Percentiles rank a stretch among this genome's conserved stretches.
Conservation (phyloP, 331 rosid genomes). For the Acacia concinna region DNA sequence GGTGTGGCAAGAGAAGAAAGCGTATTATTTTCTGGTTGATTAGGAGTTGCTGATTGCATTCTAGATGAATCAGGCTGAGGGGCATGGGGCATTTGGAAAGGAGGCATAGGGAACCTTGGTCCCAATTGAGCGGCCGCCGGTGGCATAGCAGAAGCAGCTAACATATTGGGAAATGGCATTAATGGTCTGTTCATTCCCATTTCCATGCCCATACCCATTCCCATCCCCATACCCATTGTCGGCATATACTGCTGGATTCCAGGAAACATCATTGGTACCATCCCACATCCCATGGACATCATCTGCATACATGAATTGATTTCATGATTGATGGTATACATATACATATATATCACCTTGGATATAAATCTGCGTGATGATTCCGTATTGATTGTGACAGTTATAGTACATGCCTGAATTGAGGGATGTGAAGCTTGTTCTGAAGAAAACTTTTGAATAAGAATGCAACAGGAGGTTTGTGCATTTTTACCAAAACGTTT, state of each 20-base stretch:
- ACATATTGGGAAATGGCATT: slow-evolving; percentile 70
- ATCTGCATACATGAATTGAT: slow-evolving; percentile 56
- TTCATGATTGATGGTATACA: not conserved
- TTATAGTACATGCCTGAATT: not conserved
- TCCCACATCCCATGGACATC: slow-evolving; percentile 98
- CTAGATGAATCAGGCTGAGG: slow-evolving; percentile 56
- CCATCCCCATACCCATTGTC: slow-evolving; percentile 81
- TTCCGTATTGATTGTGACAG: not conserved
- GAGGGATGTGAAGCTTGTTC: not conserved
- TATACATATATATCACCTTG: no score
- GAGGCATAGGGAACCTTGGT: slow-evolving; percentile 71
- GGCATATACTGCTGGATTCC: slow-evolving; percentile 87
- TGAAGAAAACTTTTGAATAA: not conserved
- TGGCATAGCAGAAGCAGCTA: slow-evolving; percentile 63
- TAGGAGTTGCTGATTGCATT: slow-evolving; percentile 46
- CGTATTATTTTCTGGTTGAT: slow-evolving; percentile 44
- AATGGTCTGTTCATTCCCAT: slow-evolving; percentile 78
- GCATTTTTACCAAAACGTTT: not conserved
- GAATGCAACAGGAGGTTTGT: slow-evolving; percentile 10
- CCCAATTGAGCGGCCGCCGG: slow-evolving; percentile 60
- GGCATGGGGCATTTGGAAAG: slow-evolving; percentile 65
- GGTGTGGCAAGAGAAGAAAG: slow-evolving; percentile 41
- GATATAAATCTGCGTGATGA: not conserved
- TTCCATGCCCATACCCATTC: slow-evolving; percentile 86
- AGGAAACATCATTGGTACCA: slow-evolving; percentile 95